Base-by-base conservation (phyloP, 31 red algal species). In the Porphyra umbilicalis region DNA sequence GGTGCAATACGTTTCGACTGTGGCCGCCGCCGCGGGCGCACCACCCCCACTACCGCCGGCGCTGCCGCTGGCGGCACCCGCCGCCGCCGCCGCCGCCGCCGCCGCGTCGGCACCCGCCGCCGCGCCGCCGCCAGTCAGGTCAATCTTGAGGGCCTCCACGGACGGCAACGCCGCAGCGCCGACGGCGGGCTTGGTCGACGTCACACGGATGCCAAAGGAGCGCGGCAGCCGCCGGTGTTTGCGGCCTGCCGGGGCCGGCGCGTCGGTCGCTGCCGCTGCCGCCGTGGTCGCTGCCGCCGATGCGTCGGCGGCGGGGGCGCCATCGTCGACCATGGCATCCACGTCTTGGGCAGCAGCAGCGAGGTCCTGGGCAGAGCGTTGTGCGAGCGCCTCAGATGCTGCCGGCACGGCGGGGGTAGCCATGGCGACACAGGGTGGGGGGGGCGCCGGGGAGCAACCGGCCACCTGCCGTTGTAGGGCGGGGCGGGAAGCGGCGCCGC, bases 121-220 rank as follows among this genome's bases (percentile, higher is more conserved):
- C n/a, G n/a, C n/a, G n/a, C n/a, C n/a, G n/a, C n/a, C n/a, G n/a
- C n/a, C n/a, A n/a, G n/a, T n/a, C n/a, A n/a, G n/a, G n/a, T n/a
- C n/a, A n/a, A n/a, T n/a, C n/a, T n/a, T n/a, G n/a, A n/a, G n/a
- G n/a, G n/a, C 57, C 57, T 6, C 57, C 57, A 29, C 8, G 20
- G 57, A 18, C 25, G 57, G 20, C 14, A n/a, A 18, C 57, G 57
- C 57, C 7, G 57, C 11, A 29, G 13, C 30, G 20, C 57, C 57
- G 30, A 29, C 25, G 30, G 57, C 25, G 57, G 57, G 57, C 25
- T 71, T 71, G 5, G 25, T 71, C 57, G 90, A 85, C 39, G 85
- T 83, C n/a, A 93, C 86, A 25, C 90, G 90, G 34, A 93, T 93
- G 37, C 90, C 90, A 75, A 93, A 84, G 2, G 90, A 93, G 32